phyloP scores from a whole-genome alignment of 78 protist genomes.

The Guillardia theta region DNA sequence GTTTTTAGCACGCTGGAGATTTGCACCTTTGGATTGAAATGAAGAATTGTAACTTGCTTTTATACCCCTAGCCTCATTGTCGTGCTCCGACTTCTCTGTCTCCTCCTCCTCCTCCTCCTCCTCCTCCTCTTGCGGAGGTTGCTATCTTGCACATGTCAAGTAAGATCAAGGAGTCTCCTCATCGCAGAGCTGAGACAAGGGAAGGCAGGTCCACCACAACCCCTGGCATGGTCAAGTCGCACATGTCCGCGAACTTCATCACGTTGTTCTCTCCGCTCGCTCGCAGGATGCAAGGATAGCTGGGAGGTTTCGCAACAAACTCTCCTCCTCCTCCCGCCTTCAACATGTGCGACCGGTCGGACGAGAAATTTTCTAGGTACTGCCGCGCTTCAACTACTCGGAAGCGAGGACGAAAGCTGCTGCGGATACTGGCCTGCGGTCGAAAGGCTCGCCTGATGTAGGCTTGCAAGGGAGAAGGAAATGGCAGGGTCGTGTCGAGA shows the following conservation, averaged over 20 bases:
- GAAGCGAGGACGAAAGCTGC: not conserved
- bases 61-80: too few relatives aligned
- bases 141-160: too few relatives aligned
- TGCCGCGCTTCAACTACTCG: not conserved
- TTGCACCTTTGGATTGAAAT: too few relatives aligned
- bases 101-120: too few relatives aligned
- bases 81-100: too few relatives aligned
- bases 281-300: not conserved
- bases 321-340: not conserved
- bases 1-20: too few relatives aligned
- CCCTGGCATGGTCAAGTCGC: not conserved
- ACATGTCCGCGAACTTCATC: not conserved
- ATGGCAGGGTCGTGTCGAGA: not conserved
- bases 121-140: too few relatives aligned
- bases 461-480: not conserved
- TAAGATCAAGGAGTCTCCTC: too few relatives aligned
- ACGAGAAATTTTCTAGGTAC: not conserved
- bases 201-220: not conserved
- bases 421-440: not conserved
- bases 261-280: not conserved
- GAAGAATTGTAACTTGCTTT: too few relatives aligned
- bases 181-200: too few relatives aligned
- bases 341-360: conserved; percentile 35
- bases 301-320: not conserved
- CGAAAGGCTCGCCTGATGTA: not conserved